Evolutionary conservation across 148 eudicot genomes (phyloP).

Genomic region (Camellia japonica): DNA sequence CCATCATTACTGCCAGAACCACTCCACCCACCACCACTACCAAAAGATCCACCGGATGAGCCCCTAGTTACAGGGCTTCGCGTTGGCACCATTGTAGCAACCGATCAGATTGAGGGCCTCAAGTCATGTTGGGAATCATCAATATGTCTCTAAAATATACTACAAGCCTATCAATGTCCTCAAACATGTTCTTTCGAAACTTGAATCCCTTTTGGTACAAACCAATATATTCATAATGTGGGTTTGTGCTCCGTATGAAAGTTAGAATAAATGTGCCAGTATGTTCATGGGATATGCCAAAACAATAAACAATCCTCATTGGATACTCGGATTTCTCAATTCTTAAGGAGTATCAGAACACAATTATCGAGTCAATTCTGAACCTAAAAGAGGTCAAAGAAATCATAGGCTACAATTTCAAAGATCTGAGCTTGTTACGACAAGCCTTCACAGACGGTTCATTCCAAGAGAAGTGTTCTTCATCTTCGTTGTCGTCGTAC

Average conservation of each 20-base stretch:
- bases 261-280: slow-evolving; percentile 92
- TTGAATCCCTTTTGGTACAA: slow-evolving; percentile 91
- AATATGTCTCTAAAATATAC: slow-evolving; percentile 80
- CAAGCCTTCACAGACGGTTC: too few species aligned
- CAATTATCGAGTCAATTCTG: too few species aligned
- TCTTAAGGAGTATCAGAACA: neutral
- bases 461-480: too few species aligned
- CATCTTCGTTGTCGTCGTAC: too few species aligned
- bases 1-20: slow-evolving; percentile 50
- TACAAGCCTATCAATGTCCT: slow-evolving; percentile 77
- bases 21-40: slow-evolving; percentile 52
- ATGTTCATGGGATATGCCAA: slow-evolving; percentile 95
- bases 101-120: slow-evolving; percentile 66
- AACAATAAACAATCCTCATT: slow-evolving; percentile 71
- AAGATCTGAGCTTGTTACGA: too few species aligned
- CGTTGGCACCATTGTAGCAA: slow-evolving; percentile 98
- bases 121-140: slow-evolving; percentile 74
- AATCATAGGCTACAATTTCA: too few species aligned
- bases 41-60: slow-evolving; percentile 34
- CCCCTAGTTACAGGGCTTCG: slow-evolving; percentile 77
- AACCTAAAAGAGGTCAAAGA: too few species aligned
- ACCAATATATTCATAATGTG: slow-evolving; percentile 92
- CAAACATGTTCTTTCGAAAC: slow-evolving; percentile 82
- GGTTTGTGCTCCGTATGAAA: slow-evolving; percentile 79
- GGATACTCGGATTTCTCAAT: slow-evolving; percentile 72